Evolutionary conservation across 169 alveolate genomes (phyloP), one percentile per base, ranked within the genome.

Genomic region (Babesia bigemina): DNA sequence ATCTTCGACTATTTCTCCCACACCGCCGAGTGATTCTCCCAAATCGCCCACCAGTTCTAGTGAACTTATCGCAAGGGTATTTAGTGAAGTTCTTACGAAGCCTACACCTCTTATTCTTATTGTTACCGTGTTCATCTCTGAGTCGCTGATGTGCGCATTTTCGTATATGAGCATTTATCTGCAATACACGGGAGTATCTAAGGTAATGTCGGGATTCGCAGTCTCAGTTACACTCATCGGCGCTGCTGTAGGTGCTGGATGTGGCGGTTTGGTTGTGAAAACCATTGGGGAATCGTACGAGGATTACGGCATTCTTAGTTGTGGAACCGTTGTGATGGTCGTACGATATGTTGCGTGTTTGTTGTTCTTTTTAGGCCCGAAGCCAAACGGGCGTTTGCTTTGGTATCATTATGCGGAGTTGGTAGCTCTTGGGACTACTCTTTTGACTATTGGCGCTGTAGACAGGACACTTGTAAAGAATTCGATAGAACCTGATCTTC

Each of bases 361-460:
- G 24, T 56, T 91, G n/a, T 69, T 91, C 44, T 90, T 92, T 70
- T 62, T 73, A 39, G 86, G 78, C 22, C 70, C 84, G 48, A 84
- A 88, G 36, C 75, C 79, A 21, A 81, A 86, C 33, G 86, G 79
- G n/a, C 65, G 71, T 26, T 75, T 84, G 45, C 71, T 71, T 29
- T 66, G 76, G 60, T 85, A 70, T 33, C 88, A 75, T 53, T 60
- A 71, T 62, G 56, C 86, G 21, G 53, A 82, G 62, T 81, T 95
- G 48, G 85, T 91, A 59, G 63, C 91, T 26, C 75, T 93, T 39
- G 98, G 98, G 28, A 67, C 94, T 53, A 79, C 95, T 10, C 92
- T 95, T 21, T 86, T 94, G 78, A 93, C 97, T 17, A 96, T 96
- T 19, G 94, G 92, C 58, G 94, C 95, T 2, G 95, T 94, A 42